These are phyloP conservation scores for Cetradonia linearis DNA, from an alignment of 495 filamentous ascomycete genomes.

Conservation along the genomic window DNA sequence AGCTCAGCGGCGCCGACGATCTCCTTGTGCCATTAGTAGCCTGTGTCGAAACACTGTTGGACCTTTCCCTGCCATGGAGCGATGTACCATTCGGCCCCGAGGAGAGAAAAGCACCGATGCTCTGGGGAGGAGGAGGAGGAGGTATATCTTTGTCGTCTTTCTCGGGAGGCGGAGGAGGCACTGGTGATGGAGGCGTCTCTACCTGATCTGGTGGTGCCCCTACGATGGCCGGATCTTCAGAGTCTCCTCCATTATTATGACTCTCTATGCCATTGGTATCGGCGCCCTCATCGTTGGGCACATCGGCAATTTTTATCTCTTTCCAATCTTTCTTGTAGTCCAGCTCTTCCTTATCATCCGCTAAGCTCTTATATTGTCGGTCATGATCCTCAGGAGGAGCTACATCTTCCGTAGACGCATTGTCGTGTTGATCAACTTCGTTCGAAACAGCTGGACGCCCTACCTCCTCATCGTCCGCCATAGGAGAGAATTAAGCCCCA, in stretches of 20 bases:
- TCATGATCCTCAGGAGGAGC: neutral
- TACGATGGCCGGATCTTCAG: neutral
- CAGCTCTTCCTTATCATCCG: conserved; percentile 23
- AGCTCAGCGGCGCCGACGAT: conserved; percentile 59
- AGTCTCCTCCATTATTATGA: neutral
- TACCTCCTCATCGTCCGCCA: conserved; percentile 20
- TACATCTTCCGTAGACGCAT: neutral
- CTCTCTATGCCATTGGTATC: neutral
- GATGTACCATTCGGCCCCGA: conserved; percentile 16
- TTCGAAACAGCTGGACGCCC: conserved; percentile 6
- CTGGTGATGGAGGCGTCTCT: conserved; percentile 8
- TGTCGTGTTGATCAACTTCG: neutral
- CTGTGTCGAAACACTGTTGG: conserved; percentile 50
- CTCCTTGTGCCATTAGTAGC: conserved; percentile 43
- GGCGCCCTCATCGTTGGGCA: neutral
- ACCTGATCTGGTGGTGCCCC: conserved; percentile 5
- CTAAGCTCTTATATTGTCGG: conserved; percentile 14
- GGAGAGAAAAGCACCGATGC: conserved; percentile 12
- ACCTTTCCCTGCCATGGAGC: conserved; percentile 34
- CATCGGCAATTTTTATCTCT: conserved; percentile 23
- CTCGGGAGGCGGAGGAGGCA: conserved; percentile 21
- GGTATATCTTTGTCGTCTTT: conserved; percentile 16
- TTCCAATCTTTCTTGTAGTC: conserved; percentile 23
- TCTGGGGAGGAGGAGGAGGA: neutral
- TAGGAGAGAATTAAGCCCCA: conserved; percentile 12